Percentiles rank a stretch among this genome's conserved stretches.
Conservation (phyloP, 306 rosid species). For the Gynostemma pentaphyllum region DNA sequence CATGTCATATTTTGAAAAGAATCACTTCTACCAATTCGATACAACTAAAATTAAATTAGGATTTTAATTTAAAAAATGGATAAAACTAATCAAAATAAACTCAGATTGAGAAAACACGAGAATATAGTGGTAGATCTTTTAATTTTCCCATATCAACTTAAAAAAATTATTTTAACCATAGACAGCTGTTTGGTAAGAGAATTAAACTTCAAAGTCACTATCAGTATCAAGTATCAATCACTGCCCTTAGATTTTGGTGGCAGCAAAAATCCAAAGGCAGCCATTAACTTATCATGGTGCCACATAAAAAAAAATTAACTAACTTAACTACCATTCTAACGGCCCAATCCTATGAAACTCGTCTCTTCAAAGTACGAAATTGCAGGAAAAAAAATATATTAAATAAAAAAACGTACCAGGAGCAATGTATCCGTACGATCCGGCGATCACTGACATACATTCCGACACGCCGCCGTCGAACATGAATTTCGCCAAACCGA, state of each 20-base stretch:
- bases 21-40: too few species aligned
- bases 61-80: too few species aligned
- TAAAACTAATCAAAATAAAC: too few species aligned
- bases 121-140: too few species aligned
- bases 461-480: constrained; percentile 57
- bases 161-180: too few species aligned
- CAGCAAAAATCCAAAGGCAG: constrained; percentile 3
- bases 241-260: constrained; percentile 5
- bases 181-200: neutral
- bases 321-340: constrained; percentile 5
- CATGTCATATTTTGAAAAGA: too few species aligned
- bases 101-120: too few species aligned
- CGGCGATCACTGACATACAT: constrained; percentile 85
- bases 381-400: neutral
- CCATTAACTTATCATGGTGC: neutral
- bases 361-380: neutral
- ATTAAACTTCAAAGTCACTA: neutral
- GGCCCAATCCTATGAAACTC: neutral
- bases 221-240: too few species aligned
- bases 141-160: too few species aligned
- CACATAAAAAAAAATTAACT: neutral
- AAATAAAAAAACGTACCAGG: constrained; percentile 47
- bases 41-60: too few species aligned
- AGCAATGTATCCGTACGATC: constrained; percentile 90
- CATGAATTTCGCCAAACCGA: constrained; percentile 83